Evolutionary conservation across 2,329 filamentous ascomycete genomes (phyloP), one percentile per base, ranked within the genome.

Genomic region (Fusarium drepaniforme): DNA sequence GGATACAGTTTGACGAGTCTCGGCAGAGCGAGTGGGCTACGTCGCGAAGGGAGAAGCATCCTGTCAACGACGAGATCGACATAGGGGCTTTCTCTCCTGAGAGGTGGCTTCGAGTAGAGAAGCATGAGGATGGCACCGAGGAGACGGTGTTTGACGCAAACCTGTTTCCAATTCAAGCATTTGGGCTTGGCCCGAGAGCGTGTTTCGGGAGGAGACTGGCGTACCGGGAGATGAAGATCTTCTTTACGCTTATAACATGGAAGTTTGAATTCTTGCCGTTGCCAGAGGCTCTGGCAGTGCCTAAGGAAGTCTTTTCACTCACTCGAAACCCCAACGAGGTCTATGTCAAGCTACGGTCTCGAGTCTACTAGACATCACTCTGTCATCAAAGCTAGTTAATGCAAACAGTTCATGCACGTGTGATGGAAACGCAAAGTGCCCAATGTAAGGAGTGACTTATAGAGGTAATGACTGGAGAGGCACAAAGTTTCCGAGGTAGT

Each of bases 181-280:
- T 86, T 68, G 82, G 84, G 0, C 15, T 81, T 1, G 84, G 84
- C 0, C 71, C 78, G 0, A 68, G 84, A 1, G 80, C 80, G 0
- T 86, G 84, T 49, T 85, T 79, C n/a, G 84, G 84, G 0, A 79
- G 77, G 49, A 76, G 69, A 25, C 69, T 82, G 33, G 81, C 77
- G 2, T 80, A 80, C 9, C 68, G 82, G 5, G 75, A 81, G 74
- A 68, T 81, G 57, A 75, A 75, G 35, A 74, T 82, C 30, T 68
- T 80, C 5, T 72, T 78, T 33, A 75, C 79, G 5, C 64, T 82
- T 33, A 44, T 82, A 12, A 49, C 79, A 3, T 82, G 81, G 81
- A 71, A 73, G 0, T 80, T 82, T 30, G 75, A 81, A 38, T 6
- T 73, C 28, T 23, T 74, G 6, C 35, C 62, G 1, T 33, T 73